Base-by-base conservation (phyloP, 805 yeast genomes). In the Geotrichum ghanense region DNA sequence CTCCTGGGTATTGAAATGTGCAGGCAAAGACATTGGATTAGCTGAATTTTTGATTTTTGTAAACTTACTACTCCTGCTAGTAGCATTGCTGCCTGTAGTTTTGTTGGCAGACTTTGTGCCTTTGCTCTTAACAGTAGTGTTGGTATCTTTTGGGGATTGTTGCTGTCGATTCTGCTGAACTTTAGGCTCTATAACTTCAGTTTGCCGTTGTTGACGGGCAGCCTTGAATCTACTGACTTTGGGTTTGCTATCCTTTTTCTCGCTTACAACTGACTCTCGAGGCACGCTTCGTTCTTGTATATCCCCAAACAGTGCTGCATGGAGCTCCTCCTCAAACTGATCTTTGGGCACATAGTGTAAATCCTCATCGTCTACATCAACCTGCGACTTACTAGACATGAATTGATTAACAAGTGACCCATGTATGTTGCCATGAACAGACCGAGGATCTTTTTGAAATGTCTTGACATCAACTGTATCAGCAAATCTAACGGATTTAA, bases 151-250 rank as follows among this genome's bases (percentile, higher is more conserved):
- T 12, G n/a, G 34, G n/a, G 34, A n/a, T 12, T 12, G 12, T 26
- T 12, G 34, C n/a, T 26, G 12, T 12, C 14, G n/a, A 26, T 26
- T n/a, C 12, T 26, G 14, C 12, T 12, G 34, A 26, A 12, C 26
- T 1, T 22, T 20, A 3, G 26, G 35, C 16, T 45, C 48, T 2
- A 45, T 12, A 27, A 45, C 34, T 20, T 42, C 49, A 22, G 45
- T 35, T 35, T 43, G 22, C 17, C 42, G 10, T 14, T 40, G 22
- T 23, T 27, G 22, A 20, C 49, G 40, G 14, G 41, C 52, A n/a
- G 56, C 54, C 45, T 54, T 65, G 52, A 67, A 67, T 16, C 58
- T 55, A 0, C 69, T 64, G 0, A 53, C 48, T 43, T 51, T 61
- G 19, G 55, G 51, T 34, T 44, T 26, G 21, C 45, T 48, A n/a